Evolutionary conservation across 202 grass and related monocot species (phyloP), one percentile per base, ranked within the genome.

Genomic region (Cymbopogon flexuosus): DNA sequence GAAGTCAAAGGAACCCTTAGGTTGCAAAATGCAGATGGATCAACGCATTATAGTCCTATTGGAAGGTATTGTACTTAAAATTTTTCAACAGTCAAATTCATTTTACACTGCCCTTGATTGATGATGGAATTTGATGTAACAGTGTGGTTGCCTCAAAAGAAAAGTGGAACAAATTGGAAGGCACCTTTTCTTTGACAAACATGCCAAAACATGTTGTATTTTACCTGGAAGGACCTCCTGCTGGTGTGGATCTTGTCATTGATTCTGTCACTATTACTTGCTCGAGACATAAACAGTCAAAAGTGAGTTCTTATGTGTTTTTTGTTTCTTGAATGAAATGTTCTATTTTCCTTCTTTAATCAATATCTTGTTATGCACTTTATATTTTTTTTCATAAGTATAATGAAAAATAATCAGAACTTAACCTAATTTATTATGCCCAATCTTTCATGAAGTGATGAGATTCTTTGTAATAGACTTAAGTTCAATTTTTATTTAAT

Each of bases 121-220:
- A 52, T 78, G 33, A 43, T 83, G 40, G 23, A 54, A 86, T 65
- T 66, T 70, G 22, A 88, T 83, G 27, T 63, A 42, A 75, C 73
- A 97, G 93, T 77, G 81, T 91, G 35, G 81, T 78, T 70, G 90
- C 78, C 35, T 90, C 86, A 72, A 89, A 89, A 81, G 88, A 89
- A 39, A 85, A 86, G 27, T 97, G 94, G 94, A 84, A 87, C 84
- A 94, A 94, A 84, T 82, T 97, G 85, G 89, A 97, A 87, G 89
- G 91, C 15, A 87, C 87, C 18, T 94, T 94, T 76, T 81, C 71
- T 71, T 81, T 97, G 71, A 85, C 58, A 84, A 87, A 69, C 86
- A 90, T 82, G 74, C 85, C 89, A 35, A 92, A 85, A 87, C 54
- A 72, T 62, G 89, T 88, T 40, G 78, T 97, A 24, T 97, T 97